phyloP scores from a whole-genome alignment of 2,329 filamentous ascomycete genomes.

The Botrytis cinerea region DNA sequence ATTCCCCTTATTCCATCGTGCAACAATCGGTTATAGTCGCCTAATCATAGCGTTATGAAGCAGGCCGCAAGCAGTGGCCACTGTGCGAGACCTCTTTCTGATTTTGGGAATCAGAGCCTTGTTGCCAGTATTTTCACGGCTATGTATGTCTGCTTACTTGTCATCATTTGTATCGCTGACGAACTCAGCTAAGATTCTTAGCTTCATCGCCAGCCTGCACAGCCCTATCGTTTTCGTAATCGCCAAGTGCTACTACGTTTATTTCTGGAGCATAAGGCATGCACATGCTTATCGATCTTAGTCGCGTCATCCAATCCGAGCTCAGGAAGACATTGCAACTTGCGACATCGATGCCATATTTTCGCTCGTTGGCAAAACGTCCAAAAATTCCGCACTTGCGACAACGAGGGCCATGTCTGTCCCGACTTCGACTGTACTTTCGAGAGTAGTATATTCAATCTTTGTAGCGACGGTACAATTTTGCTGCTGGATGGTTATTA shows the following conservation, averaged over 20 bases:
- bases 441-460: background rate
- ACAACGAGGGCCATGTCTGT: background rate
- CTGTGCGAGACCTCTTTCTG: background rate
- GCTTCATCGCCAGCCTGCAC: background rate
- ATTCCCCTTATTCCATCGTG: background rate
- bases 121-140: background rate
- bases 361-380: background rate
- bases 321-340: conserved; percentile 23
- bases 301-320: conserved; percentile 35
- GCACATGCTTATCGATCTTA: conserved; percentile 41
- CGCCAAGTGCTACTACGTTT: background rate
- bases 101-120: background rate
- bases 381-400: background rate
- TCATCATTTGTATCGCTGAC: background rate
- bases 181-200: background rate
- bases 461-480: background rate
- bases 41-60: background rate
- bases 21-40: conserved; percentile 1
- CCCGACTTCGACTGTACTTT: background rate
- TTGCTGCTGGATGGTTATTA: background rate
- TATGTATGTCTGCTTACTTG: background rate
- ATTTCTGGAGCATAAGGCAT: conserved; percentile 37
- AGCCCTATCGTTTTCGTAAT: background rate
- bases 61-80: background rate
- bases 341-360: conserved; percentile 25